phyloP scores from a whole-genome alignment of 1,284 basidiomycete species.

The Cutaneotrichosporon curvatum region DNA sequence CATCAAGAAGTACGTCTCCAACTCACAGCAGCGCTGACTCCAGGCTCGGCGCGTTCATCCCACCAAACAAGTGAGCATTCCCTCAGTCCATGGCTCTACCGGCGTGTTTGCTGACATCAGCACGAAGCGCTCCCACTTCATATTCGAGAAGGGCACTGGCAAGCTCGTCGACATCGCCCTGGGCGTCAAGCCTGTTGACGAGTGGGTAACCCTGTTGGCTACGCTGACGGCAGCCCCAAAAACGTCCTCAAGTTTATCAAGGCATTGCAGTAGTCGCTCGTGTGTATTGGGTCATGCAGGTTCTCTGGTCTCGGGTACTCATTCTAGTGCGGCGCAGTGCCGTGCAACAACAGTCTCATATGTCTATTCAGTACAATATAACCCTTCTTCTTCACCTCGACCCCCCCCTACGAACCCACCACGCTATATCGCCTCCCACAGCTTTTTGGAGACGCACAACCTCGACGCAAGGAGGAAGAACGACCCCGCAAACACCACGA shows the following conservation, averaged over 20 bases:
- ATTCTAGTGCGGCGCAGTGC: too few species aligned
- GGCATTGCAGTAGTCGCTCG: conserved; percentile 17
- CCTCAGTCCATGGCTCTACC: background rate
- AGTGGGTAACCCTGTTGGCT: conserved; percentile 28
- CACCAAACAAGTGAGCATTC: conserved; percentile 54
- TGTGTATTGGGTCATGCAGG: background rate
- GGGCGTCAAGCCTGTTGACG: conserved; percentile 71
- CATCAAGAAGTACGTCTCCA: conserved; percentile 53
- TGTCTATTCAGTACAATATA: too few species aligned
- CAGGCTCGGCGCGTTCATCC: conserved; percentile 65
- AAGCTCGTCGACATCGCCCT: conserved; percentile 72
- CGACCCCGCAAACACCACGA: background rate
- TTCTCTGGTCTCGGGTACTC: too few species aligned
- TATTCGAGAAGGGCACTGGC: conserved; percentile 74
- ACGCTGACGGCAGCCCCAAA: conserved; percentile 19
- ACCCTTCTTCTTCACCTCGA: too few species aligned
- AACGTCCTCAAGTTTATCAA: conserved; percentile 32
- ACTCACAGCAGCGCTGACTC: background rate
- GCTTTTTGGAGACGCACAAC: background rate
- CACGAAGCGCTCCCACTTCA: conserved; percentile 81
- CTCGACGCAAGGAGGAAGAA: background rate
- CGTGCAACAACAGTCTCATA: too few species aligned
- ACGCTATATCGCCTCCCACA: background rate
- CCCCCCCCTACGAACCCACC: too few species aligned
- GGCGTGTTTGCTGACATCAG: conserved; percentile 27